Percentiles rank a stretch among this genome's conserved stretches.
These are phyloP conservation scores for grape (Vitis vinifera) DNA, from an alignment of 164 flowering plant species.

Conservation along the genomic window ASM3070453v1 NC_081809.1:719001-719500, in stretches of 20 bases:
- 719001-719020: neutral
- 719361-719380: neutral
- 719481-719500: slow-evolving; percentile 13
- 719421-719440: neutral
- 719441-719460: neutral
- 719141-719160: slow-evolving; percentile 47
- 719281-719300: slow-evolving; percentile 62
- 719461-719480: slow-evolving; percentile 26
- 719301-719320: slow-evolving; percentile 78
- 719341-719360: slow-evolving; percentile 31
- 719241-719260: slow-evolving; percentile 39
- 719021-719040: neutral
- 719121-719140: slow-evolving; percentile 70
- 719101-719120: slow-evolving; percentile 57
- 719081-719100: slow-evolving; percentile 52
- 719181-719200: too few relatives aligned
- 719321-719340: slow-evolving; percentile 58
- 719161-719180: too few relatives aligned
- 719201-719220: too few relatives aligned
- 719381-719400: too few relatives aligned
- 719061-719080: slow-evolving; percentile 45
- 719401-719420: too few relatives aligned
- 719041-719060: slow-evolving; percentile 30
- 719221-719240: neutral
- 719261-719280: slow-evolving; percentile 76